These are phyloP conservation scores for Sporothrix brasiliensis DNA, from an alignment of 2,329 filamentous ascomycete species.

Conservation along the genomic window DNA sequence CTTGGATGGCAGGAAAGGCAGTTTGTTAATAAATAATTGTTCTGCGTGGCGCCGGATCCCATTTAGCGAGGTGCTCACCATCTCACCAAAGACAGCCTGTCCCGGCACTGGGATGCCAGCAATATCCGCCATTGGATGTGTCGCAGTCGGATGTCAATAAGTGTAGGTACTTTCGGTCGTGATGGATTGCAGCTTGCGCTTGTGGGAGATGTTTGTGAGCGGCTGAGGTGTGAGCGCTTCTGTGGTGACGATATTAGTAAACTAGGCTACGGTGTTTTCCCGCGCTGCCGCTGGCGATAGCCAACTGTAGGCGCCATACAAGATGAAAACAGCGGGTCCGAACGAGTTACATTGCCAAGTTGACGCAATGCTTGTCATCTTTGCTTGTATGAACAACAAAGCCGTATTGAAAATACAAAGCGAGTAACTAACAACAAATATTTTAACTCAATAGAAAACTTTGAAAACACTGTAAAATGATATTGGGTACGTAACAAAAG, in stretches of 20 bases:
- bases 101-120: slow-evolving; percentile 13
- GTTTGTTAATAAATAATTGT: not conserved
- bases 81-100: slow-evolving; percentile 30
- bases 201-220: not conserved
- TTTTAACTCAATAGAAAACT: not conserved
- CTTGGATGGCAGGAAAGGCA: not conserved
- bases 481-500: not conserved
- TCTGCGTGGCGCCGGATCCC: not conserved
- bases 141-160: not conserved
- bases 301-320: not conserved
- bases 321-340: not conserved
- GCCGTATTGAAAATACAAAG: not conserved
- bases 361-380: not conserved
- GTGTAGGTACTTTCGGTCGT: not conserved
- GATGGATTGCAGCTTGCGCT: not conserved
- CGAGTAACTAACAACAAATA: not conserved
- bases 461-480: not conserved
- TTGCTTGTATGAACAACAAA: no score
- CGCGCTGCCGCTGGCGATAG: not conserved
- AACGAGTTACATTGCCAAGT: not conserved
- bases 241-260: slow-evolving; percentile 19
- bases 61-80: slow-evolving; percentile 10
- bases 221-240: slow-evolving; percentile 1
- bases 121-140: slow-evolving; percentile 21
- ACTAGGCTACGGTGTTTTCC: slow-evolving; percentile 16